Base-by-base conservation (phyloP, 2,329 filamentous ascomycete species). In the Sporothrix luriei region DNA sequence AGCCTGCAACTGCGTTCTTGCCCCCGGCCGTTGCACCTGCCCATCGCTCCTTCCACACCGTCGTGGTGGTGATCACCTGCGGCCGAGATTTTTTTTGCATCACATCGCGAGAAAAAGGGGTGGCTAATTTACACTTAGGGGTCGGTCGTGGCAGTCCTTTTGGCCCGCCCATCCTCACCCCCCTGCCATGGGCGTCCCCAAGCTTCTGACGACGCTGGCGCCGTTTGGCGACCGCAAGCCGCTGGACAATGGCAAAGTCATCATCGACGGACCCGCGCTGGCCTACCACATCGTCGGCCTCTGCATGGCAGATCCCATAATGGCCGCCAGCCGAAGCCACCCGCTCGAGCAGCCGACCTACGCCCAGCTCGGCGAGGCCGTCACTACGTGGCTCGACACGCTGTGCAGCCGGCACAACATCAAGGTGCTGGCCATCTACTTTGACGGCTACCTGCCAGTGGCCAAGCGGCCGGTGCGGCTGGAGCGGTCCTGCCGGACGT, bases 401-500 rank as follows among this genome's bases (percentile, higher is more conserved):
- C 67, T 73, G 24, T 68, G 70, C 57, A 68, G 46, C 14, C 46
- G 51, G 16, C 38, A 62, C 57, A 72, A 71, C 3, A 74, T 71
- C 6, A 62, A 59, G 52, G 66, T 74, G 73, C 73, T 16, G 46
- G 70, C 62, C 0, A 16, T 97, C 68, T 93, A 90, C 77, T 97
- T 98, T 75, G 94, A 98, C 78, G 93, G 93, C 16, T 89, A 87
- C 69, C 83, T 98, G 0, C 94, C 94, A 0, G 70, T 77, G 0
- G 78, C 82, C 4, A 97, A 97, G 76, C 83, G 84, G 46, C 77
- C 80, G 0, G 86, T 88, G 7, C 86, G 93, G 4, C 79, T 89
- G 66, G 78, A 84, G 11, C 84, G 93, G 46, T 82, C 91, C 48
- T 81, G 87, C 65, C 83, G 82, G 24, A 86, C 83, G 26, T 86